A percentile compares a stretch with the other conserved stretches of the same genome.
Evolutionary conservation across 2,329 filamentous ascomycete species (phyloP).

Genomic region (Colletotrichum salicis): DNA sequence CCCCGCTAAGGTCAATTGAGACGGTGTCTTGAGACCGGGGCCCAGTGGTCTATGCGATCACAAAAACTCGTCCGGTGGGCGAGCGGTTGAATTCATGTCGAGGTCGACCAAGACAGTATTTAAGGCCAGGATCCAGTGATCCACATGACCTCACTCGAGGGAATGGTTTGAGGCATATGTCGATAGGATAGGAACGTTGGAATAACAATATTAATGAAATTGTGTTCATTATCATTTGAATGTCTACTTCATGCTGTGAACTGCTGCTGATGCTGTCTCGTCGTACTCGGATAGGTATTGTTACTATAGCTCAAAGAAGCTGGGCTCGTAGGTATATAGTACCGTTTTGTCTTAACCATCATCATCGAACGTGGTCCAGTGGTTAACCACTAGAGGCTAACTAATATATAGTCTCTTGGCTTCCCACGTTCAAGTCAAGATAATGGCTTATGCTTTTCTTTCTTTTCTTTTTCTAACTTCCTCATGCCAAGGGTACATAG

Average conservation of each 20-base stretch:
- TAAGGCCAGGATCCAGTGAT: too few relatives aligned
- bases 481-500: too few relatives aligned
- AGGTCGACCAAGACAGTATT: too few relatives aligned
- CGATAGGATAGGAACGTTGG: too few relatives aligned
- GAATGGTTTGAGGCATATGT: background rate
- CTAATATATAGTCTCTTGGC: too few relatives aligned
- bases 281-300: background rate
- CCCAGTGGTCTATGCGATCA: too few relatives aligned
- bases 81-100: background rate
- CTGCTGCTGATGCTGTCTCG: background rate
- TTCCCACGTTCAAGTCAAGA: accelerated
- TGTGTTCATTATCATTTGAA: background rate
- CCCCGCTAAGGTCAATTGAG: background rate
- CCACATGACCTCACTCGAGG: too few relatives aligned
- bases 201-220: background rate
- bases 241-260: background rate
- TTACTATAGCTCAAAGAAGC: background rate
- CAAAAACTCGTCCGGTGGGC: background rate
- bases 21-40: background rate
- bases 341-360: background rate
- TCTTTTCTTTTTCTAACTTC: too few relatives aligned
- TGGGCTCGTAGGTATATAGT: background rate
- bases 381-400: background rate
- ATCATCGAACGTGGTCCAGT: background rate
- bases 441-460: too few relatives aligned